Evolutionary conservation across 2,329 filamentous ascomycete species (phyloP).

Genomic region (Fusarium sarcochroum): DNA sequence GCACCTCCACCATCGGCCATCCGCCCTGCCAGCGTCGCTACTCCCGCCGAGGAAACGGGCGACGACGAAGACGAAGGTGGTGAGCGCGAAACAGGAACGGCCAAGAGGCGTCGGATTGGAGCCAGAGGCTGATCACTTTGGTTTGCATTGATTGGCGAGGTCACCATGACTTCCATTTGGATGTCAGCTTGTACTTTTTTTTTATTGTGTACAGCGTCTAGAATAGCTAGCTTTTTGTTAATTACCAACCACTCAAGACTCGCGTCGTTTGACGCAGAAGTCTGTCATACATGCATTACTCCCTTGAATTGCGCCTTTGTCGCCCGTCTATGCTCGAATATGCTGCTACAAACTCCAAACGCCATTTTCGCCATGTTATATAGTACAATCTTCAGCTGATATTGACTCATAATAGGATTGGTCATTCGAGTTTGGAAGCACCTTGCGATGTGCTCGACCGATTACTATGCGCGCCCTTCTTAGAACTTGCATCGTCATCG

Average conservation of each 20-base stretch:
- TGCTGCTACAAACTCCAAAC: conserved; percentile 20
- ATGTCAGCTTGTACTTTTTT: conserved; percentile 40
- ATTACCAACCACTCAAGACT: conserved; percentile 38
- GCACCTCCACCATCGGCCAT: conserved; percentile 53
- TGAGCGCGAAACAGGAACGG: conserved; percentile 57
- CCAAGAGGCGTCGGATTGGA: conserved; percentile 56
- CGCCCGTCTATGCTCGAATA: neutral
- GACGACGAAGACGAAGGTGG: conserved; percentile 66
- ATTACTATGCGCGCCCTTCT: conserved; percentile 50
- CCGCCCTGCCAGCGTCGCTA: conserved; percentile 56
- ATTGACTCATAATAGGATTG: neutral
- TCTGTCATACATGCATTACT: conserved; percentile 11
- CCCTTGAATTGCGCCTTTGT: neutral
- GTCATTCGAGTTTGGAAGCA: conserved; percentile 45
- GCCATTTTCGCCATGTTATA: conserved; percentile 8
- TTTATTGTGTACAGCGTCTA: conserved; percentile 47
- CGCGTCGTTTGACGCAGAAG: conserved; percentile 11
- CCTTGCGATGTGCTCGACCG: conserved; percentile 53
- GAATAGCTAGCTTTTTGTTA: conserved; percentile 44
- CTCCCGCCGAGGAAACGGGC: conserved; percentile 61
- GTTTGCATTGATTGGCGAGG: conserved; percentile 8
- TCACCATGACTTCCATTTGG: conserved; percentile 22
- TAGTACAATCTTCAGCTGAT: neutral
- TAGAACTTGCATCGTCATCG: conserved; percentile 49
- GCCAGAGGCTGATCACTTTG: conserved; percentile 50